Base-by-base conservation (phyloP, 75 land plant species). In the Pseudotsuga menziesii region DNA sequence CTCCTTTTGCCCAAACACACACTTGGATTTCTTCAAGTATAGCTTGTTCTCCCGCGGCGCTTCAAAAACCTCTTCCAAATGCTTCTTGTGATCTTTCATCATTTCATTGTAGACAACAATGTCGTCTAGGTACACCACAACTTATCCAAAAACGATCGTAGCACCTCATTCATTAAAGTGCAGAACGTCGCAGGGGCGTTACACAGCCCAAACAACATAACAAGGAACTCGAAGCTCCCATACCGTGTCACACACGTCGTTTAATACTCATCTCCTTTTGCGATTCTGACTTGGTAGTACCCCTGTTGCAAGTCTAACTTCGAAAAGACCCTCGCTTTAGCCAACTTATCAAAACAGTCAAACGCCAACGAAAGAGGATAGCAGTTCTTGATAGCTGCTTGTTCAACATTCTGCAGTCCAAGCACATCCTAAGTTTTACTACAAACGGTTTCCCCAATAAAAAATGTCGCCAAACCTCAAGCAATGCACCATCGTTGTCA, bases 201-300 rank as follows among this genome's bases (percentile, higher is more conserved):
- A 11, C 76, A 78, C 4, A 73, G 55, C 5, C 80, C 80, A 75
- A 82, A 82, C 7, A 77, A 58, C 76, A 78, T 78, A 12, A 82
- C 84, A 4, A 75, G 13, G 32, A 54, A 82, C 56, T 78, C 71
- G 57, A 78, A 82, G 9, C 61, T 57, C n/a, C 79, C 83, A 29
- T 76, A 77, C 7, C 69, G 5, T 0, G 73, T 74, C 19, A 22
- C 0, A 64, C 61, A 74, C 6, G 58, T 16, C 16, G 58, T 82
- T 13, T 82, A 78, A 0, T 56, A 35, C 9, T 75, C 60, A 67
- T 78, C 73, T 17, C 8, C 12, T 20, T 57, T 9, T 16, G 52
- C 57, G 23, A 81, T 58, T 26, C 73, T 35, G 7, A 76, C 72
- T 35, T 81, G 61, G 44, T 81, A 78, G 74, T 76, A 76, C 2